phyloP scores from a whole-genome alignment of 495 filamentous ascomycete species.

The Hapsidospora chrysogenum region DNA sequence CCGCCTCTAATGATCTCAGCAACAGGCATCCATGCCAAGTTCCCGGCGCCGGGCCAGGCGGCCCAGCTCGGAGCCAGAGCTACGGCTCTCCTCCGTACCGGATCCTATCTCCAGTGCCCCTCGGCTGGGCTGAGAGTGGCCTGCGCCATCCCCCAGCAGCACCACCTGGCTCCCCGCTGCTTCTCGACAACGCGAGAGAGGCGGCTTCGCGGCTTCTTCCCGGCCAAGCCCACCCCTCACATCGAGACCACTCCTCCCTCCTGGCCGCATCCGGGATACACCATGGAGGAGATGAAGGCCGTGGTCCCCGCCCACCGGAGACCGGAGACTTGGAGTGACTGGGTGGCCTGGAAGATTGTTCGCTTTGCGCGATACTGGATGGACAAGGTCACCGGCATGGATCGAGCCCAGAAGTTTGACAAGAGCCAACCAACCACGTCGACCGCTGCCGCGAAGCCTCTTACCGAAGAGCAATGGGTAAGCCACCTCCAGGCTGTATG shows the following conservation, averaged over 20 bases:
- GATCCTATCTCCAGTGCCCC: no score
- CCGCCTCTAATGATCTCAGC: no score
- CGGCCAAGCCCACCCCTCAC: slow-evolving; percentile 23
- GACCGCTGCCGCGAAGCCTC: slow-evolving; percentile 20
- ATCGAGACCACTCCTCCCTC: slow-evolving; percentile 36
- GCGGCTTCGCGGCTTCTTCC: slow-evolving; percentile 29
- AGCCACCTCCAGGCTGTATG: not conserved
- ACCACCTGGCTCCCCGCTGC: slow-evolving; percentile 4
- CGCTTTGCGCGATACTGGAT: slow-evolving; percentile 23
- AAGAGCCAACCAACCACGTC: slow-evolving; percentile 28
- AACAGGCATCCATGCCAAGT: no score
- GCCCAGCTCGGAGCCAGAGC: no score
- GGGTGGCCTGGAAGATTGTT: slow-evolving; percentile 28
- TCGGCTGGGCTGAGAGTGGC: not conserved
- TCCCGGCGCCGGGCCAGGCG: no score
- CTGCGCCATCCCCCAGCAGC: not conserved
- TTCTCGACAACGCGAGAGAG: slow-evolving; percentile 24
- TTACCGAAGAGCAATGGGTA: slow-evolving; percentile 32
- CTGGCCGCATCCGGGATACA: slow-evolving; percentile 53
- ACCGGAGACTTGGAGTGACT: slow-evolving; percentile 20
- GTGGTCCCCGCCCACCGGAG: slow-evolving; percentile 22
- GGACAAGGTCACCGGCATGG: slow-evolving; percentile 28
- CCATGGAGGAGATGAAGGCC: slow-evolving; percentile 26
- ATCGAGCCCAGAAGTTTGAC: slow-evolving; percentile 24
- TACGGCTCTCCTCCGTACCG: no score